These are phyloP conservation scores for Yamadazyma kitorensis DNA, from an alignment of 805 yeast genomes.

Conservation along the genomic window DNA sequence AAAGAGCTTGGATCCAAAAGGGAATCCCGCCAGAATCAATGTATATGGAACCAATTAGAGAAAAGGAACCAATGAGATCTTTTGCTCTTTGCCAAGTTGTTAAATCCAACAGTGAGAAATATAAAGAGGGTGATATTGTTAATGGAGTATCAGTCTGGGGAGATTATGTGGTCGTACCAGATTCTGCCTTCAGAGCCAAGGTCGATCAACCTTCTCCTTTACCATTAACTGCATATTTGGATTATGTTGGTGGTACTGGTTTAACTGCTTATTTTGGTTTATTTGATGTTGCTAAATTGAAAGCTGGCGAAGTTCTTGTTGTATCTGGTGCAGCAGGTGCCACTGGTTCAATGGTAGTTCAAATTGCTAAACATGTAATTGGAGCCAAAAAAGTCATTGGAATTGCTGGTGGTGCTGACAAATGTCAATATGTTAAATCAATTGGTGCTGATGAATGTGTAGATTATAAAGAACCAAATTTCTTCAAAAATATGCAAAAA, in stretches of 20 bases:
- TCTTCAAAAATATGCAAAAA: conserved; percentile 12
- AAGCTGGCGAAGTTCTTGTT: conserved; percentile 19
- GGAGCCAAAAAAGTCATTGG: conserved; percentile 28
- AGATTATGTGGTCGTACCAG: conserved; percentile 18
- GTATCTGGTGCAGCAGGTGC: conserved; percentile 36
- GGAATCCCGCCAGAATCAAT: conserved; percentile 20
- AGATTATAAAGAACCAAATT: conserved; percentile 48
- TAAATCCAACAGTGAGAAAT: conserved; percentile 21
- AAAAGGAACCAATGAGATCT: conserved; percentile 21
- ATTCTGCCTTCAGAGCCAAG: conserved; percentile 14
- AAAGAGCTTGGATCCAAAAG: conserved; percentile 36
- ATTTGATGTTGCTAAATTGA: conserved; percentile 30
- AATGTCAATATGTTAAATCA: conserved; percentile 51
- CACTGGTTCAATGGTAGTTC: conserved; percentile 30
- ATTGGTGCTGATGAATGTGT: conserved; percentile 53
- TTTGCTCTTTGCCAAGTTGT: conserved; percentile 24
- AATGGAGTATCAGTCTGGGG: conserved; percentile 21
- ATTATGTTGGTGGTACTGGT: conserved; percentile 26
- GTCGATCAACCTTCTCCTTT: conserved; percentile 12
- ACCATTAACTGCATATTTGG: conserved; percentile 25
- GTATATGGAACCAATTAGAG: conserved; percentile 20
- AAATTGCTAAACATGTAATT: conserved; percentile 27
- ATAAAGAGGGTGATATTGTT: conserved; percentile 24
- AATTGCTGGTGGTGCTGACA: conserved; percentile 39
- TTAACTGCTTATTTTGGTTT: conserved; percentile 30